Base-by-base conservation (phyloP, 208 protist genomes). In the Leishmania gerbilli region DNA sequence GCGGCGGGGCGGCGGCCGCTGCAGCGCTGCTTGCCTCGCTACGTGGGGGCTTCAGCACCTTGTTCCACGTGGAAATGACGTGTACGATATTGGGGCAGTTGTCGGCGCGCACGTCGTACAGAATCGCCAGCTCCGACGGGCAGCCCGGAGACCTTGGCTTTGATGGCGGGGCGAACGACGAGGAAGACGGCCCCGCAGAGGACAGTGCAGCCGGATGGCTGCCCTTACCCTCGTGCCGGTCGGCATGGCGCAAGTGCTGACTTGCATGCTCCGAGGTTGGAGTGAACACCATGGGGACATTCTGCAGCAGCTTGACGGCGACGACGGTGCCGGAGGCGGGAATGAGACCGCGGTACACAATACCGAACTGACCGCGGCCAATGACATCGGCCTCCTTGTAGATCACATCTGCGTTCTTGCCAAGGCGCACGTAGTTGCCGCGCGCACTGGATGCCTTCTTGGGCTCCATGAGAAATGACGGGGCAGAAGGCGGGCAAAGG, bases 351-450 rank as follows among this genome's bases (percentile, higher is more conserved):
- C 81, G 76, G 84, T 92, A 93, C 17, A 93, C 90, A 19, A 68
- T 85, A 72, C 91, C 91, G 31, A 93, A 95, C 60, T 83, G 79
- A 15, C 91, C 91, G 47, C 83, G 79, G 24, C 91, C 91, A 62
- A 95, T 83, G 56, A 87, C 76, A 47, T 81, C 77, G 27, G 83
- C 77, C 72, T 86, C 78, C 55, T 83, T 77, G 81, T 89, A 89
- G 47, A 84, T 71, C n/a, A 90, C 78, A 31, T 88, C 81, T 11
- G 77, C 42, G 64, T 87, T 76, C 62, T 87, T 87, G 69, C 83
- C 83, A 8, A 87, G 79, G 19, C 80, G 79, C 51, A 84, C 72
- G 27, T 74, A 60, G 34, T 69, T 76, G 45, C 78, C 74, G 2
- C 60, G 21, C 40, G 40, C 72, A n/a, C n/a, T 37, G 24, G 76